These are phyloP conservation scores for Suhomyces sp. DNA, from an alignment of 805 yeast species.

Conservation along the genomic window DNA sequence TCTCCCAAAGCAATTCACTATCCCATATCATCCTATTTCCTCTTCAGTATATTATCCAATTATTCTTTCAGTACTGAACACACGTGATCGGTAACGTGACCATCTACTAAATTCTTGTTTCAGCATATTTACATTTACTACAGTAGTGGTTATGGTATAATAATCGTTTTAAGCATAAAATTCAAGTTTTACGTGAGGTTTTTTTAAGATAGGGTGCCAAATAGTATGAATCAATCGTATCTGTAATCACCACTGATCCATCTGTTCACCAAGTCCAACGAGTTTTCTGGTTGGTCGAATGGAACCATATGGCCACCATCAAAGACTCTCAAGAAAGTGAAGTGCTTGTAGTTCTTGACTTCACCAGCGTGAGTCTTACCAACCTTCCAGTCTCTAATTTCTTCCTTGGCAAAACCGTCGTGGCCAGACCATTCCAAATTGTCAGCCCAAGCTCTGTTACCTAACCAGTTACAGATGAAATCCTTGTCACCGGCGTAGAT, in stretches of 20 bases:
- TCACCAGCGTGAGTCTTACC: conserved; percentile 53
- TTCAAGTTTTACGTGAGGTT: no score
- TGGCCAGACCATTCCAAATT: conserved; percentile 63
- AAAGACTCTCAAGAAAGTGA: conserved; percentile 80
- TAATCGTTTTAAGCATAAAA: no score
- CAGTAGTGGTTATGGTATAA: no score
- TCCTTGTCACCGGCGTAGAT: conserved; percentile 95
- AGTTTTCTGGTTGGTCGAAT: conserved; percentile 74
- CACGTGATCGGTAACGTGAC: no score
- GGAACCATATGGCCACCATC: conserved; percentile 98
- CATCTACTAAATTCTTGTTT: no score
- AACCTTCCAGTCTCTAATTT: conserved; percentile 44
- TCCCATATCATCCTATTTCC: no score
- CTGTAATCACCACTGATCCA: conserved; percentile 64
- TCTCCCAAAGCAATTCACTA: no score
- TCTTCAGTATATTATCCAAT: no score
- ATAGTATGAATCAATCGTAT: no score
- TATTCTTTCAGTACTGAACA: no score
- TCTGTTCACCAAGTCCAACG: conserved; percentile 79
- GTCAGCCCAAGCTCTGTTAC: conserved; percentile 82
- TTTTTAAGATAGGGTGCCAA: no score
- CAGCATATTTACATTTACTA: no score
- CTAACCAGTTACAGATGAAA: conserved; percentile 90
- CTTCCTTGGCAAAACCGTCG: conserved; percentile 43
- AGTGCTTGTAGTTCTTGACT: conserved; percentile 66